These are phyloP conservation scores for Penicillium psychrofluorescens DNA, from an alignment of 495 filamentous ascomycete species.

Conservation along the genomic window DNA sequence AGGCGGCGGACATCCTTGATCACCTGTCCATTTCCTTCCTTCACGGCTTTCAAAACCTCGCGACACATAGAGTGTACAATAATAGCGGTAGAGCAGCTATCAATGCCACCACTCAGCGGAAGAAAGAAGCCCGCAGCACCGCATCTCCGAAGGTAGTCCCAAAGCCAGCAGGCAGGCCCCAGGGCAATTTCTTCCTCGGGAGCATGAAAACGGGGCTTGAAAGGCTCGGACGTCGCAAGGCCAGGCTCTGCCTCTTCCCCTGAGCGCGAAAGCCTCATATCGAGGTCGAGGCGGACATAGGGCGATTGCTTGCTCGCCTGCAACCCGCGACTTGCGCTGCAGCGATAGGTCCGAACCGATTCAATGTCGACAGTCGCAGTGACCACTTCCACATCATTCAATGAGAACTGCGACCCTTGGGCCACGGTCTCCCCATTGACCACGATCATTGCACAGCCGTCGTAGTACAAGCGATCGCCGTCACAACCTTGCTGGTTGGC, in stretches of 20 bases:
- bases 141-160: conserved; percentile 74
- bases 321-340: conserved; percentile 27
- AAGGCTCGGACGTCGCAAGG: conserved; percentile 31
- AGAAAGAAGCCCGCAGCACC: conserved; percentile 51
- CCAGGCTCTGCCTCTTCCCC: conserved; percentile 31
- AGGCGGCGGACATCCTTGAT: conserved; percentile 62
- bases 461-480: conserved; percentile 58
- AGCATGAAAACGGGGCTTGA: conserved; percentile 46
- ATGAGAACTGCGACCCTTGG: conserved; percentile 64
- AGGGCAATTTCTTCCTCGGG: conserved; percentile 74
- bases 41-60: conserved; percentile 59
- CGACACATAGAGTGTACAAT: conserved; percentile 78
- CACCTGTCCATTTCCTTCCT: conserved; percentile 58
- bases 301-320: conserved; percentile 32
- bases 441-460: conserved; percentile 74
- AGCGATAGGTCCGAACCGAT: conserved; percentile 30
- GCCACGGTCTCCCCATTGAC: conserved; percentile 66
- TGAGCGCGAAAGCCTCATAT: conserved; percentile 25
- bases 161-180: conserved; percentile 67
- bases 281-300: conserved; percentile 28
- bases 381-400: conserved; percentile 79
- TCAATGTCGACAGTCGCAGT: conserved; percentile 70
- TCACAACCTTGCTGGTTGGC: conserved; percentile 70
- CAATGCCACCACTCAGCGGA: conserved; percentile 68
- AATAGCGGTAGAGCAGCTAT: conserved; percentile 49